A percentile compares a stretch with the other conserved stretches of the same genome.
phyloP scores from a whole-genome alignment of 2,329 filamentous ascomycete genomes.

The Knufia petricola region DNA sequence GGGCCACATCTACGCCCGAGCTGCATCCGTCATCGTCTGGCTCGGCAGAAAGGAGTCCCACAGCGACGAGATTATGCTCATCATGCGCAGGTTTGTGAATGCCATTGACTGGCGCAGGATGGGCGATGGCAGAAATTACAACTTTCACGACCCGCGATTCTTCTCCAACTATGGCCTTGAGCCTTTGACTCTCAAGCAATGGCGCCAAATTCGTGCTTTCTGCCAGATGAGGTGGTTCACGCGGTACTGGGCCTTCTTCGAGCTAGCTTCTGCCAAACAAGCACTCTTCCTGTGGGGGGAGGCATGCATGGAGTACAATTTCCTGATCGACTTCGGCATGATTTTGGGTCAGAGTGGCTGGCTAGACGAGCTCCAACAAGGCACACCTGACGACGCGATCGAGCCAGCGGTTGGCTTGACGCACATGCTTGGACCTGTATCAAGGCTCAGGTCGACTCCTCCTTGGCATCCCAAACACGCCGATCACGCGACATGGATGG shows the following conservation, averaged over 20 bases:
- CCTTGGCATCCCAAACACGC: conserved; percentile 9
- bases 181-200: conserved; percentile 6
- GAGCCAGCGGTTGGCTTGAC: conserved; percentile 1
- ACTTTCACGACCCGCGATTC: conserved; percentile 7
- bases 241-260: conserved; percentile 9
- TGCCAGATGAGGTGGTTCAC: conserved; percentile 8
- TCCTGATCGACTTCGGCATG: conserved; percentile 9
- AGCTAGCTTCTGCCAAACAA: conserved; percentile 5
- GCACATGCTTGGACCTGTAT: conserved; percentile 7
- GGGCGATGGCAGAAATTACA: neutral
- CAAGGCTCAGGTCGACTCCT: neutral
- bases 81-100: conserved; percentile 10
- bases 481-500: conserved; percentile 4
- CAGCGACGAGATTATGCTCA: conserved; percentile 5
- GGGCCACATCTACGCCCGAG: conserved; percentile 14
- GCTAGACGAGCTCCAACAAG: conserved; percentile 2
- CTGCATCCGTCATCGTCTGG: conserved; percentile 14
- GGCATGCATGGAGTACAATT: conserved; percentile 10
- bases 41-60: conserved; percentile 12
- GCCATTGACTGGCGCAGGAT: conserved; percentile 10
- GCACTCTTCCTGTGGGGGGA: conserved; percentile 9
- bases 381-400: neutral
- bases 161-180: conserved; percentile 3
- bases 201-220: conserved; percentile 5
- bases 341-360: conserved; percentile 7